These are phyloP conservation scores for Dioszegia crocea DNA, from an alignment of 768 basidiomycete species.

Conservation along the genomic window DNA sequence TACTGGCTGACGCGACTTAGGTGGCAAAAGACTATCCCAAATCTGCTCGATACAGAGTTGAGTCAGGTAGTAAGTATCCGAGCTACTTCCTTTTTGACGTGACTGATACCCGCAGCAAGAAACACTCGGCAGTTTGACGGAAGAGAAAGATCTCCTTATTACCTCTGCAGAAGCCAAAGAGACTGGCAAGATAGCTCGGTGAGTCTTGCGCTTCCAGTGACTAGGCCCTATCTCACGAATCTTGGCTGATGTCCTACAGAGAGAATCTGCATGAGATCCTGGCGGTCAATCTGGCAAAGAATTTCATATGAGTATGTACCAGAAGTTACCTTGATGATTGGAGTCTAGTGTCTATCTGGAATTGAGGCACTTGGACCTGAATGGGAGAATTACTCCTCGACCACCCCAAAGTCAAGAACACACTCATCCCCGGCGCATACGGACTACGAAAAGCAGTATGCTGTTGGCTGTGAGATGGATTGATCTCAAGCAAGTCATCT, in stretches of 20 bases:
- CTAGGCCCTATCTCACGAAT: too few species aligned
- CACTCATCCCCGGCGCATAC: too few species aligned
- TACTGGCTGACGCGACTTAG: background rate
- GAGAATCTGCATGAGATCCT: slow-evolving; percentile 6
- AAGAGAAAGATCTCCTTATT: background rate
- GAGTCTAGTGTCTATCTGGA: too few species aligned
- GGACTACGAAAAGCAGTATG: too few species aligned
- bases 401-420: too few species aligned
- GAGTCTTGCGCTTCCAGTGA: too few species aligned
- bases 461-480: too few species aligned
- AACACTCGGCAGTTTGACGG: background rate
- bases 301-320: background rate
- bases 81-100: background rate
- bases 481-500: too few species aligned
- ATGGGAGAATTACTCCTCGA: too few species aligned
- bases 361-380: too few species aligned
- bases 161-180: background rate
- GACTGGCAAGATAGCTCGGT: slow-evolving; percentile 1
- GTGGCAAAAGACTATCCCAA: slow-evolving; percentile 34
- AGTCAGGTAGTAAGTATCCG: slow-evolving; percentile 17
- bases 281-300: background rate
- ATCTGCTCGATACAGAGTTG: slow-evolving; percentile 24
- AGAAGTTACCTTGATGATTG: too few species aligned
- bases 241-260: background rate
- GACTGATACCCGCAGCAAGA: background rate